Evolutionary conservation across 2,329 filamentous ascomycete genomes (phyloP).

Genomic region (Pyricularia sp.): DNA sequence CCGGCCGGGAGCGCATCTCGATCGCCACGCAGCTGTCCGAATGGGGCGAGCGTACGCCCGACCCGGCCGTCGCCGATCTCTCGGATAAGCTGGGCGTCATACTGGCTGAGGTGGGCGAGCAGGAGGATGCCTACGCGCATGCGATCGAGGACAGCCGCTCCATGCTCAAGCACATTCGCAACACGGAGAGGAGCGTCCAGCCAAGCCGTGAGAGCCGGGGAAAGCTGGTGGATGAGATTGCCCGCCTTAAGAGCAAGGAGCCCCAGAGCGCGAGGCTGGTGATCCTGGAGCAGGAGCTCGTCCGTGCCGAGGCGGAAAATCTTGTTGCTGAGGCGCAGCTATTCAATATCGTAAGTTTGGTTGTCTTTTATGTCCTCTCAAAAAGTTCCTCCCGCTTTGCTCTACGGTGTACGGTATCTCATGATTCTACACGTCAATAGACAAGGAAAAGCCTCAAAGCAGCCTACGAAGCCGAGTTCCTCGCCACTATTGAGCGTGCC

Average conservation of each 20-base stretch:
- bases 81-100: constrained; percentile 93
- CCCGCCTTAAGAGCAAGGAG: constrained; percentile 83
- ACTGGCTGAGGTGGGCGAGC: constrained; percentile 82
- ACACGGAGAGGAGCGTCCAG: constrained; percentile 91
- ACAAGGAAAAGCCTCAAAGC: constrained; percentile 95
- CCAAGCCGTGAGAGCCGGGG: constrained; percentile 76
- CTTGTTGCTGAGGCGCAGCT: constrained; percentile 93
- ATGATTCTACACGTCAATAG: constrained; percentile 25
- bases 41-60: constrained; percentile 86
- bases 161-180: constrained; percentile 80
- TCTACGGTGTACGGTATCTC: background rate
- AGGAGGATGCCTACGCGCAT: constrained; percentile 80
- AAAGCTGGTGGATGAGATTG: constrained; percentile 87
- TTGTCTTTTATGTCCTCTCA: background rate
- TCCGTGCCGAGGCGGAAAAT: constrained; percentile 89
- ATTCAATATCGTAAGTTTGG: constrained; percentile 66
- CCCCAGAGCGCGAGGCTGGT: constrained; percentile 70
- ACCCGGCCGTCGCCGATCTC: constrained; percentile 78
- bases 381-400: background rate
- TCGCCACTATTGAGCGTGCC: constrained; percentile 84
- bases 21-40: constrained; percentile 88
- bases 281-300: constrained; percentile 87
- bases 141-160: constrained; percentile 73
- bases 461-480: constrained; percentile 78
- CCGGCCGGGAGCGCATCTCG: constrained; percentile 68